Evolutionary conservation across 805 yeast genomes (phyloP).

Genomic region (Suhomyces emberorum): DNA sequence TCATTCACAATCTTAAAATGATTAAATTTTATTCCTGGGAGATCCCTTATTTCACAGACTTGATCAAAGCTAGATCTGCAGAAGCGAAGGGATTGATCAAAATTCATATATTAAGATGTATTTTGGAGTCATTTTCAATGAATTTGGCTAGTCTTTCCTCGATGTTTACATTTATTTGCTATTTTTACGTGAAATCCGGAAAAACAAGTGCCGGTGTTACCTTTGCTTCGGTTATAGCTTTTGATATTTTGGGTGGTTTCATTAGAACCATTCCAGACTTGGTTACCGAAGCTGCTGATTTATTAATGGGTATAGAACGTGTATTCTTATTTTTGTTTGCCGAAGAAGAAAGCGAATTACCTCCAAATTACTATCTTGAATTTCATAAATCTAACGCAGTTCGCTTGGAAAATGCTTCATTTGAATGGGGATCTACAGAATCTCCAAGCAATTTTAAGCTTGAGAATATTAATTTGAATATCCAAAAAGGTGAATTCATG

Average conservation of each 20-base stretch:
- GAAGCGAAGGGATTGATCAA: conserved; percentile 12
- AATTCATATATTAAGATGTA: conserved; percentile 13
- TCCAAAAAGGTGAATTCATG: conserved; percentile 32
- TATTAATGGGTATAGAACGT: conserved; percentile 14
- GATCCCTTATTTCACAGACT: conserved; percentile 2
- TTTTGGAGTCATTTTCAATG: conserved; percentile 10
- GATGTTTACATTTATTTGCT: conserved; percentile 16
- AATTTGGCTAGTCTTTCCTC: conserved; percentile 12
- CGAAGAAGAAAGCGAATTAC: conserved; percentile 23
- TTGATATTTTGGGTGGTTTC: conserved; percentile 11
- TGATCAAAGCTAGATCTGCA: conserved; percentile 8
- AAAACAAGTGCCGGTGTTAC: conserved; percentile 9
- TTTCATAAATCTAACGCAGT: conserved; percentile 13
- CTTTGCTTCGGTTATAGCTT: conserved; percentile 17
- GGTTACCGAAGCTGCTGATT: conserved; percentile 12
- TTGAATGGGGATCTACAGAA: conserved; percentile 26
- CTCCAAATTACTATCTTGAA: not conserved
- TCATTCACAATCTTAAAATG: conserved; percentile 16
- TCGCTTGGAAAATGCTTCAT: conserved; percentile 19
- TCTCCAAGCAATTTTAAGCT: conserved; percentile 11
- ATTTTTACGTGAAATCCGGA: conserved; percentile 11
- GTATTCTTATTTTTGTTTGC: conserved; percentile 24
- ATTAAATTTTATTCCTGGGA: conserved; percentile 19
- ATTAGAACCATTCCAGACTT: conserved; percentile 12
- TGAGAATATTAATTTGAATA: conserved; percentile 19